Evolutionary conservation across 2,329 filamentous ascomycete genomes (phyloP), one percentile per base, ranked within the genome.

Genomic region (Aspergillus sp.): DNA sequence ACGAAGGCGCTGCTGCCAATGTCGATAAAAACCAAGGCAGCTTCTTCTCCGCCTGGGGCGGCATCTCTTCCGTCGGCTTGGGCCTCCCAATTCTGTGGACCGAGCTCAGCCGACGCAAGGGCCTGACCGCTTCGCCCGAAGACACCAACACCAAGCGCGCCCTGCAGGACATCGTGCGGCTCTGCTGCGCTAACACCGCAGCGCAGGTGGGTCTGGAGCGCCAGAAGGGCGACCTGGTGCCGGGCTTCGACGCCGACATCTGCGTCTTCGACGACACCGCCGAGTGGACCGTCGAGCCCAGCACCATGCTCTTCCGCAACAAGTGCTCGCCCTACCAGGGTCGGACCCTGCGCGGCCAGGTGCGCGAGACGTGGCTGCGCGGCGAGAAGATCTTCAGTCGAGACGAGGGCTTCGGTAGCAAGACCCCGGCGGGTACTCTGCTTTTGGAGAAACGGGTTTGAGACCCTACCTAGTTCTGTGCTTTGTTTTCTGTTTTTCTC

Each of bases 11-110:
- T 20, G 52, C 63, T n/a, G 51, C 73, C 53, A 60, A 71, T 55
- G 56, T 66, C 60, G 75, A 78, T 16, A 68, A 69, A 6, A 72
- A 79, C 18, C 70, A 75, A 11, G 95, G 95, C 42, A 91, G 98
- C 78, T 98, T 99, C 83, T 95, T 98, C 78, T 87, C 90, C 4
- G 93, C 93, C 1, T 99, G 95, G 95, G 95, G 95, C 56, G 95
- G 95, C 14, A 96, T 99, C 70, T 94, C 91, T 4, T 95, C 90
- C 4, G 94, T 99, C 18, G 95, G 95, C 0, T 85, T 99, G 1
- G 95, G 95, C 0, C 83, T 99, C 4, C 91, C 92, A 4, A 96
- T 99, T 65, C 83, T 99, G 6, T 89, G 93, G 87, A 93, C 91
- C 0, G 87, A 92, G 49, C 84, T 90, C 32, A 81, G 83, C 71